Conservation (phyloP, 1,139 yeast species). For the Sugiyamaella grinbergsii region DNA sequence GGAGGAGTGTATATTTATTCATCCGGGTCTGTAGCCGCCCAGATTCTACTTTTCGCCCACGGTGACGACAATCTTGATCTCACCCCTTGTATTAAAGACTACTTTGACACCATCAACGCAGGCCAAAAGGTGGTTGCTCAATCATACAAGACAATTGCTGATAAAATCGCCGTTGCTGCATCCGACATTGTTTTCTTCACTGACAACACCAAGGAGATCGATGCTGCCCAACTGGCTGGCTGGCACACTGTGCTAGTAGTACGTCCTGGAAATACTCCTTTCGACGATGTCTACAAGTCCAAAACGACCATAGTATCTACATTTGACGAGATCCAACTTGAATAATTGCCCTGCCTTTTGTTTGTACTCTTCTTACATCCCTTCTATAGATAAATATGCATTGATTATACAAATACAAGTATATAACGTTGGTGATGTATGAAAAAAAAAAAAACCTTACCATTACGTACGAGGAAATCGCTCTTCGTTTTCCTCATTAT, state of each 20-base stretch:
- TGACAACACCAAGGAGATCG: slow-evolving; percentile 53
- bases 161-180: slow-evolving; percentile 46
- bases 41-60: slow-evolving; percentile 69
- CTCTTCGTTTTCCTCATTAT: neutral
- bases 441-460: too few relatives aligned
- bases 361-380: too few relatives aligned
- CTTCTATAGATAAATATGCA: slow-evolving; percentile 13
- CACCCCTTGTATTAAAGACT: slow-evolving; percentile 58
- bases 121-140: slow-evolving; percentile 64
- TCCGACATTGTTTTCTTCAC: slow-evolving; percentile 64
- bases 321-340: slow-evolving; percentile 7
- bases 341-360: neutral
- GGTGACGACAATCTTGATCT: slow-evolving; percentile 54
- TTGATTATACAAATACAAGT: slow-evolving; percentile 12
- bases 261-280: slow-evolving; percentile 74
- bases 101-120: slow-evolving; percentile 82
- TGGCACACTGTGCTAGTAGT: slow-evolving; percentile 59
- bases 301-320: slow-evolving; percentile 11
- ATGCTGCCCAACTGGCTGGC: slow-evolving; percentile 73
- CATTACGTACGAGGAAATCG: too few relatives aligned
- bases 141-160: slow-evolving; percentile 62
- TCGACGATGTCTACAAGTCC: slow-evolving; percentile 32
- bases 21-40: slow-evolving; percentile 90
- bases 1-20: slow-evolving; percentile 69
- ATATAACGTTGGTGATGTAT: neutral